These are phyloP conservation scores for Staphylotrichum tortipilum DNA, from an alignment of 495 filamentous ascomycete species.

Conservation along the genomic window DNA sequence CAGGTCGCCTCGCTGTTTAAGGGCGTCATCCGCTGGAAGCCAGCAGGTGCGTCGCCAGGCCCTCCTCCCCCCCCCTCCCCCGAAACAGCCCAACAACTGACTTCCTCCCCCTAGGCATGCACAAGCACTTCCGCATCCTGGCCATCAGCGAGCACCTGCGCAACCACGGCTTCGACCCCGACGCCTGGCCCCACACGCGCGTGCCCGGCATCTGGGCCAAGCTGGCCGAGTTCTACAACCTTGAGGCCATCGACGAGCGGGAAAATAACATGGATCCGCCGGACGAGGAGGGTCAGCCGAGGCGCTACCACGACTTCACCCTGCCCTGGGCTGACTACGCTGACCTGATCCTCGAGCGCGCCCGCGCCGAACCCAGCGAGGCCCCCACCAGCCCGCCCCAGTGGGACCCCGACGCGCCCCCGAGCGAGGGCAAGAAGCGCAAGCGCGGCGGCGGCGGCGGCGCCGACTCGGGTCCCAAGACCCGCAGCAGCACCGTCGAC, in stretches of 20 bases:
- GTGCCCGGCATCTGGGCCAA: slow-evolving; percentile 91
- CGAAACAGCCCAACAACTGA: slow-evolving; percentile 5
- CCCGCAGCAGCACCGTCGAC: slow-evolving; percentile 46
- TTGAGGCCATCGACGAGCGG: slow-evolving; percentile 80
- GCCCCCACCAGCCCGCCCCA: slow-evolving; percentile 48
- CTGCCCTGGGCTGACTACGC: slow-evolving; percentile 73
- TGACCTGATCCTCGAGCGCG: slow-evolving; percentile 61
- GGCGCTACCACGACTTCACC: slow-evolving; percentile 57
- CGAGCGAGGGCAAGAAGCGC: slow-evolving; percentile 37
- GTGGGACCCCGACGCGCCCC: slow-evolving; percentile 33
- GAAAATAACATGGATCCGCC: slow-evolving; percentile 60
- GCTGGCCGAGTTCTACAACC: slow-evolving; percentile 72
- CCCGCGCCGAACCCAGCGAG: slow-evolving; percentile 50
- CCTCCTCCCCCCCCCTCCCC: too few species aligned
- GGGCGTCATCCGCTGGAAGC: slow-evolving; percentile 82
- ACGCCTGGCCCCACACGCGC: slow-evolving; percentile 63
- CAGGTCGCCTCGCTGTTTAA: slow-evolving; percentile 90
- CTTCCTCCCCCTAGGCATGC: slow-evolving; percentile 56
- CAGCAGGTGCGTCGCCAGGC: slow-evolving; percentile 67
- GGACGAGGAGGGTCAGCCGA: slow-evolving; percentile 45
- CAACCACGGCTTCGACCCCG: slow-evolving; percentile 73
- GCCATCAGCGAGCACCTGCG: slow-evolving; percentile 77
- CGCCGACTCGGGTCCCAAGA: slow-evolving; percentile 32
- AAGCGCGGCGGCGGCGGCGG: slow-evolving; percentile 29
- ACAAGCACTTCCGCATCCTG: slow-evolving; percentile 96